phyloP scores from a whole-genome alignment of 768 basidiomycete species.

The Agaricus blazei region DNA sequence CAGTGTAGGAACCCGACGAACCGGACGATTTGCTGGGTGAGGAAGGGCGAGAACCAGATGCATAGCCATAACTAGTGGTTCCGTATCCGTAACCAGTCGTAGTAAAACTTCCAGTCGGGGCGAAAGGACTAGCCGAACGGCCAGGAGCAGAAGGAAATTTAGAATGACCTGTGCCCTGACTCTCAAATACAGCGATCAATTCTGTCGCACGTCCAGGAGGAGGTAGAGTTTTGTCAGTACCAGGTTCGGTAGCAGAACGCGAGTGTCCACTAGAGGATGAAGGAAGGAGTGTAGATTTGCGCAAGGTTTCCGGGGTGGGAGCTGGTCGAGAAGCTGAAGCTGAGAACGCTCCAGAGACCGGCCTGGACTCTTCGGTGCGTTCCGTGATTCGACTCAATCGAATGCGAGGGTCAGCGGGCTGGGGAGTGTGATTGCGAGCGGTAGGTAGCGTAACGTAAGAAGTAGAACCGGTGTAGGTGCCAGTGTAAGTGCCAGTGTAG shows the following conservation, averaged over 20 bases:
- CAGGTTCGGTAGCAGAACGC: constrained; percentile 56
- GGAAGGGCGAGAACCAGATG: constrained; percentile 40
- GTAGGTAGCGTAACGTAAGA: constrained; percentile 42
- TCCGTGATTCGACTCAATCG: constrained; percentile 78
- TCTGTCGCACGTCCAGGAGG: constrained; percentile 61
- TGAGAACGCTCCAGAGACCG: constrained; percentile 39
- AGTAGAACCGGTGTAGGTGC: constrained; percentile 41
- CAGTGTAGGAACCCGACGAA: constrained; percentile 20
- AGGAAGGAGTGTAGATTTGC: constrained; percentile 40
- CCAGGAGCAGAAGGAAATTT: constrained; percentile 51
- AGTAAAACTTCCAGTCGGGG: constrained; percentile 21
- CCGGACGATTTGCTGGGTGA: constrained; percentile 41
- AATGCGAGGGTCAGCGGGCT: constrained; percentile 28
- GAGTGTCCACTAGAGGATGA: constrained; percentile 38
- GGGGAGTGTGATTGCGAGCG: constrained; percentile 29
- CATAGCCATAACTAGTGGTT: constrained; percentile 28
- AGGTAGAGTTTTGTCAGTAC: constrained; percentile 36
- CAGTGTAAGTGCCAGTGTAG: constrained; percentile 27
- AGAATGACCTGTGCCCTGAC: constrained; percentile 40
- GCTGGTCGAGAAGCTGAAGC: constrained; percentile 27
- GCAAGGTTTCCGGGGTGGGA: constrained; percentile 39
- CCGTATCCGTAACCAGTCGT: constrained; percentile 27
- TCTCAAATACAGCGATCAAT: constrained; percentile 70
- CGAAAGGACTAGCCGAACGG: constrained; percentile 32
- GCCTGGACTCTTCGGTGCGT: constrained; percentile 69